Percentiles rank a stretch among this genome's conserved stretches.
These are phyloP conservation scores for Rubroboletus satanas DNA, from an alignment of 768 basidiomycete genomes.

Conservation along the genomic window DNA sequence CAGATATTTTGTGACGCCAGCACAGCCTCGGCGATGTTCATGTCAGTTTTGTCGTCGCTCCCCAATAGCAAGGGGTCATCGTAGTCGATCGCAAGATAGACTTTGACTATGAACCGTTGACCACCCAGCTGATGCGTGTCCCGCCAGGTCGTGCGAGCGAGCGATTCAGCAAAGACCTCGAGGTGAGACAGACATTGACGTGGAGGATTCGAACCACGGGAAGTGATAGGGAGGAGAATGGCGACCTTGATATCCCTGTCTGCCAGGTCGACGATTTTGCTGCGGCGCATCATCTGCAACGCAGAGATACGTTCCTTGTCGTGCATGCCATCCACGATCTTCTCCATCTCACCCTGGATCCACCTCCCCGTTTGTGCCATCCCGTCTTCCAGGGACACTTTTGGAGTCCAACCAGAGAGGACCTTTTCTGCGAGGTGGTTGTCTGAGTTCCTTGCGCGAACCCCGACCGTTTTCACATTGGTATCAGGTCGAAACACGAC, in stretches of 20 bases:
- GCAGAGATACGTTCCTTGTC: conserved; percentile 7
- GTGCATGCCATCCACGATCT: conserved; percentile 5
- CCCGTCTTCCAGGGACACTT: conserved; percentile 40
- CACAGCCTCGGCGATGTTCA: conserved; percentile 35
- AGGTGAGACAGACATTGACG: conserved; percentile 42
- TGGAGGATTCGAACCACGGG: conserved; percentile 37
- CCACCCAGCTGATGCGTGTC: conserved; percentile 35
- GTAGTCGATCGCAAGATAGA: conserved; percentile 53
- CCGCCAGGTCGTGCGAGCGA: conserved; percentile 44
- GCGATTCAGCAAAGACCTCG: conserved; percentile 39
- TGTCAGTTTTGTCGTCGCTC: conserved; percentile 4
- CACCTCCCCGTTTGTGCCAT: conserved; percentile 45
- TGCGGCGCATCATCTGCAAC: conserved; percentile 29
- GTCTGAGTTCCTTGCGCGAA: conserved; percentile 49
- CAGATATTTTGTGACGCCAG: conserved; percentile 37
- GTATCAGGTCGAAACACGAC: conserved; percentile 29
- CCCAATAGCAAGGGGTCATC: conserved; percentile 42
- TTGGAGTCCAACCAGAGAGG: conserved; percentile 43
- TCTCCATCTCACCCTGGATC: conserved; percentile 41
- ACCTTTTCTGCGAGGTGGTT: conserved; percentile 34
- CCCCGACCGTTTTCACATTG: conserved; percentile 40
- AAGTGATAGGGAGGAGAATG: conserved; percentile 57
- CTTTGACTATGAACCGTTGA: conserved; percentile 33
- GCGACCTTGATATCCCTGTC: conserved; percentile 40
- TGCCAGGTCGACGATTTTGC: conserved; percentile 39